Percentiles rank a stretch among this genome's conserved stretches.
phyloP scores from a whole-genome alignment of 139 green algal species.

The Tetraselmis chui region DNA sequence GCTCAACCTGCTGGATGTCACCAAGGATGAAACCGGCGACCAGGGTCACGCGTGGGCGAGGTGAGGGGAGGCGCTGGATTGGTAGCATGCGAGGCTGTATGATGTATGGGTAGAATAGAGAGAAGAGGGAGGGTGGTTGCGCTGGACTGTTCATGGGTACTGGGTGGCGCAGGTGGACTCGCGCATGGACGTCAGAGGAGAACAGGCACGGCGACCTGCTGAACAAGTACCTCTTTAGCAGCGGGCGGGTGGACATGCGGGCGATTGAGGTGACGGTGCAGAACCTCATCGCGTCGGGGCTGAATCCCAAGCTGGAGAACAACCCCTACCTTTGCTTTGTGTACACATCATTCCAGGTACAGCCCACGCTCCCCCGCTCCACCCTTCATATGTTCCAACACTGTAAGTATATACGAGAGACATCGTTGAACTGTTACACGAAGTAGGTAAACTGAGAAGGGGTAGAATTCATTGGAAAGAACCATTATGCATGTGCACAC shows the following conservation, averaged over 20 bases:
- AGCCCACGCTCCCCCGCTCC: too few relatives aligned
- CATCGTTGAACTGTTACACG: slow-evolving; percentile 16
- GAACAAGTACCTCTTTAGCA: slow-evolving; percentile 75
- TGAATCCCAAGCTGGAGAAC: slow-evolving; percentile 62
- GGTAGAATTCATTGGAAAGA: not conserved
- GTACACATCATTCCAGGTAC: slow-evolving; percentile 76
- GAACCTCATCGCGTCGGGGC: slow-evolving; percentile 59
- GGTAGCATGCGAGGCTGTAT: too few relatives aligned
- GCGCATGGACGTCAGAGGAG: slow-evolving; percentile 61
- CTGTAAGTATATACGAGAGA: too few relatives aligned
- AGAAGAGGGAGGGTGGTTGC: too few relatives aligned
- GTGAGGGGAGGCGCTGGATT: too few relatives aligned
- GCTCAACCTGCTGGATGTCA: slow-evolving; percentile 53
- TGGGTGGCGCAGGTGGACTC: slow-evolving; percentile 4
- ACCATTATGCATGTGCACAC: not conserved
- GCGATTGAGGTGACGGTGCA: slow-evolving; percentile 68
- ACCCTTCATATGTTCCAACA: too few relatives aligned
- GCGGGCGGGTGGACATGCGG: slow-evolving; percentile 36
- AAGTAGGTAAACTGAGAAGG: slow-evolving; percentile 3
- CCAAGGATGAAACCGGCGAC: slow-evolving; percentile 9
- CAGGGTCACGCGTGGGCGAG: not conserved
- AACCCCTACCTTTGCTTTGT: slow-evolving; percentile 80
- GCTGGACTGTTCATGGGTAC: too few relatives aligned
- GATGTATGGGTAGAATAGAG: too few relatives aligned
- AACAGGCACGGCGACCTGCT: slow-evolving; percentile 76